Base-by-base conservation (phyloP, 2,329 filamentous ascomycete species). In the Periconia sp. region DNA sequence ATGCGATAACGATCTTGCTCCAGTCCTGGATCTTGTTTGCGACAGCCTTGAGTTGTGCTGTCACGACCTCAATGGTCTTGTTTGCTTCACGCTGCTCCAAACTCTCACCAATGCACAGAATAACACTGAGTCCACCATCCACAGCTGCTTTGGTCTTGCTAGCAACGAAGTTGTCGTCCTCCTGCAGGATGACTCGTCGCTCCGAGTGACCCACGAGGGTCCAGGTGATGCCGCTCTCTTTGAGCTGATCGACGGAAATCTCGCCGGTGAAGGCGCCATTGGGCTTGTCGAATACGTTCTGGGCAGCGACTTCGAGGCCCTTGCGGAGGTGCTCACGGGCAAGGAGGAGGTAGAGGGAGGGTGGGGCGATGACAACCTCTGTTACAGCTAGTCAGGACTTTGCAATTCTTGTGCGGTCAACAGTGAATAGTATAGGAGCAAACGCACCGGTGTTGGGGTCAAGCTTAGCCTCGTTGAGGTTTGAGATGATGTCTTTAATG, bases 211-310 rank as follows among this genome's bases (percentile, higher is more conserved):
- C 94, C 57, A 96, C 83, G 70, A 99, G 88, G 58, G 88, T 84
- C 94, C 94, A 99, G 72, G 85, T 85, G 78, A 97, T 89, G 73
- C 86, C 86, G 79, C 83, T 86, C 78, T 97, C 94, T 79, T 90
- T 88, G 70, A 99, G 87, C 82, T 97, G 94, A 58, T 87, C 81
- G 61, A 92, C 92, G 62, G 89, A 92, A 80, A 97, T 94, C 82
- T 99, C 94, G 71, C 94, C 94, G 35, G 94, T 99, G 83, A 90
- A 97, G 68, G 94, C 94, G 68, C 94, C 94, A 77, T 94, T 92
- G 75, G 92, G 91, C 85, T 93, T 93, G 83, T 97, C 90, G 79
- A 86, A 97, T 77, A 97, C 91, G 79, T 99, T 99, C 82, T 99
- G 94, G 53, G 94, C 88, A 53, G 93, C 90, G 60, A 99, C 90